Percentiles rank a stretch among this genome's conserved stretches.
Evolutionary conservation across 1,284 basidiomycete genomes (phyloP).

Genomic region (Hemileia vastatrix): DNA sequence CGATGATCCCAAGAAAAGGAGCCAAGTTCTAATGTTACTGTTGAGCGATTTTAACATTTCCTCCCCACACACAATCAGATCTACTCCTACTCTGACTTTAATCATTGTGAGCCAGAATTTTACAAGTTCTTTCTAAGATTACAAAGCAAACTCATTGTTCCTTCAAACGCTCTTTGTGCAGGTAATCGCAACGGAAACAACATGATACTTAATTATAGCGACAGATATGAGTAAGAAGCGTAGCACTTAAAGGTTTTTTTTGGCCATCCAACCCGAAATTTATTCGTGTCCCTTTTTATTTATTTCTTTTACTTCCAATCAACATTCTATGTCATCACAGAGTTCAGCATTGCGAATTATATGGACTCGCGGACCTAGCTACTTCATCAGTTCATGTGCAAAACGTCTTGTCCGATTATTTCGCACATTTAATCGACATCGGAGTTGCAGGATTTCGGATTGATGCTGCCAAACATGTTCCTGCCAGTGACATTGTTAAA

Average conservation of each 20-base stretch:
- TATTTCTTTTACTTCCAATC: not conserved
- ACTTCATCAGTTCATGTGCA: conserved; percentile 1
- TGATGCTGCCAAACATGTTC: conserved; percentile 21
- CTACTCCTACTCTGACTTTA: conserved; percentile 4
- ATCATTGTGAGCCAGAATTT: conserved; percentile 2
- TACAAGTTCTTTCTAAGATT: not conserved
- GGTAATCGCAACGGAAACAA: conserved; percentile 7
- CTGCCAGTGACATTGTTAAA: not conserved
- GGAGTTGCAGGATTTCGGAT: conserved; percentile 9
- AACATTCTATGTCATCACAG: not conserved
- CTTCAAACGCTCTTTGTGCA: not conserved
- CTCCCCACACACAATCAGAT: not conserved
- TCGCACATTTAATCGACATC: not conserved
- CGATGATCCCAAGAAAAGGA: no score
- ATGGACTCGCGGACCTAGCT: conserved; percentile 11
- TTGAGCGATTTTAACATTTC: not conserved
- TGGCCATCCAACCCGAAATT: not conserved
- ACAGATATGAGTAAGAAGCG: conserved; percentile 11
- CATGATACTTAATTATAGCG: not conserved
- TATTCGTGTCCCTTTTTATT: not conserved
- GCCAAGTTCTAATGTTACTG: not conserved
- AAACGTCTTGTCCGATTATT: not conserved
- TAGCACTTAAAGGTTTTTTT: not conserved
- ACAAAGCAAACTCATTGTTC: not conserved
- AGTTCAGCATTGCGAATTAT: conserved; percentile 18